Evolutionary conservation across 2,329 filamentous ascomycete species (phyloP), one percentile per base, ranked within the genome.

Genomic region (Claviceps citrina): DNA sequence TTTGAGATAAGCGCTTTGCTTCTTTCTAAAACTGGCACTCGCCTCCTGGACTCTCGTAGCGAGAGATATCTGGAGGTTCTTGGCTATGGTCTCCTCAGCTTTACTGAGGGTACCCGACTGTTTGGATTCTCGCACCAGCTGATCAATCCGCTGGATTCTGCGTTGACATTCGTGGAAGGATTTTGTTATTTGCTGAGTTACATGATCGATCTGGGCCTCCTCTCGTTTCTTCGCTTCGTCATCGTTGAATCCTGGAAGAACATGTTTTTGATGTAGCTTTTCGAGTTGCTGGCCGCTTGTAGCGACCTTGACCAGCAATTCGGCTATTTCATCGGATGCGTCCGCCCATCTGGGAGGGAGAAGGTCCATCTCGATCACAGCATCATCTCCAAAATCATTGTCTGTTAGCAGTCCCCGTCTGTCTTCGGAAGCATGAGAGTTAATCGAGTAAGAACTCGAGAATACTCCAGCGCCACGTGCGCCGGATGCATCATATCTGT

Each of bases 361-460:
- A 30, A 94, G 67, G 61, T 96, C 89, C 91, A 98, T 96, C 67
- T 98, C 91, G 53, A 98, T 96, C 42, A 98, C 78, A 16, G 84
- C 83, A 62, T 94, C 84, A 58, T 93, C 83, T 45, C 74, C 76
- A 57, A 82, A 86, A 51, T 80, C 79, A 52, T 73, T 77, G 41
- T 76, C 71, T 46, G 86, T 83, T 57, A 98, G 82, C 52, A 98
- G 81, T 31, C 89, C 86, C 49, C 84, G 82, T 42, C 69, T 65
- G 53, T 73, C 70, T 44, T 75, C 71, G 38, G 59, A 59, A 41
- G 61, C 55, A 52, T 55, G 55, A 50, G 54, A 62, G 41, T 56
- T 53, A 48, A 66, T 71, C 57, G 73, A 67, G 52, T 73, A 72
- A 46, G 64, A 58, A 48, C 79, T 75, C 46, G 68, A 67, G 56